These are phyloP conservation scores for Colletotrichum plurivorum DNA, from an alignment of 2,329 filamentous ascomycete species.

Conservation along the genomic window DNA sequence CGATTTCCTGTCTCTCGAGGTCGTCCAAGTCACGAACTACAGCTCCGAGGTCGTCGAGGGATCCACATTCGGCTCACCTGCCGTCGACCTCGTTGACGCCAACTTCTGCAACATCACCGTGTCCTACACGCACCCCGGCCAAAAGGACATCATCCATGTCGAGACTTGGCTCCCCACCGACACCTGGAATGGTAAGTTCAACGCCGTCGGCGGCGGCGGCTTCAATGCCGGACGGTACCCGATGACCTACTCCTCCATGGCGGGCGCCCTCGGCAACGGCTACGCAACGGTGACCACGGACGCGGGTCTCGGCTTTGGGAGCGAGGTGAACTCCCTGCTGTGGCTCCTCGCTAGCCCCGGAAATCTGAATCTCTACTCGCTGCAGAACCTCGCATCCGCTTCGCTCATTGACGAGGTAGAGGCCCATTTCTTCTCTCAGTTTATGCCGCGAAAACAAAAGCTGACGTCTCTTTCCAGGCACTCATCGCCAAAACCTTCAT, in stretches of 20 bases:
- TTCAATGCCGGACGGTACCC: constrained; percentile 8
- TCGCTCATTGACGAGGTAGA: not conserved
- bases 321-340: not conserved
- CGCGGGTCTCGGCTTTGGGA: not conserved
- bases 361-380: not conserved
- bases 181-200: constrained; percentile 43
- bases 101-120: constrained; percentile 41
- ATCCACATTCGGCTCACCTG: not conserved
- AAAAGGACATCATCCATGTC: constrained; percentile 35
- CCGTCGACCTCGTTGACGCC: not conserved
- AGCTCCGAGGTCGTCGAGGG: not conserved
- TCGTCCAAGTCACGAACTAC: not conserved
- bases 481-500: not conserved
- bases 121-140: constrained; percentile 34
- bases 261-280: not conserved
- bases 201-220: constrained; percentile 42
- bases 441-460: too few species aligned
- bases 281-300: constrained; percentile 20
- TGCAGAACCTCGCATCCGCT: constrained; percentile 1
- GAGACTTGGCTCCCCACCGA: constrained; percentile 39
- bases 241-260: not conserved
- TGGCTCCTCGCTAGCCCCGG: not conserved
- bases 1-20: not conserved
- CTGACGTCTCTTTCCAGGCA: not conserved
- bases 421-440: too few species aligned